These are phyloP conservation scores for Gracilaria vermiculophylla DNA, from an alignment of 23 red algal genomes.

Conservation along the genomic window DNA sequence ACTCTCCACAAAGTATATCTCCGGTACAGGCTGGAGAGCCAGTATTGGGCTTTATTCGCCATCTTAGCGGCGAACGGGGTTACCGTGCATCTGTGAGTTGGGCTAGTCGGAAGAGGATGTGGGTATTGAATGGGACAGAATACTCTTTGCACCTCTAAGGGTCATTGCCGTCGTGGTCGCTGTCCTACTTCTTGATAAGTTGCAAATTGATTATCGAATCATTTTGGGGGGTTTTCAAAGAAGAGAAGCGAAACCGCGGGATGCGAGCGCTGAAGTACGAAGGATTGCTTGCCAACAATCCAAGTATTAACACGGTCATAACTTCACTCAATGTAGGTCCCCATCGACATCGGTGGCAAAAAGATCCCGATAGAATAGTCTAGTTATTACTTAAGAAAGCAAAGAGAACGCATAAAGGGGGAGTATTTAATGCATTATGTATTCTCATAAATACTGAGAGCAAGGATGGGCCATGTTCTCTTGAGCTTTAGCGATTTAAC, in stretches of 20 bases:
- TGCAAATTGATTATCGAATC: neutral
- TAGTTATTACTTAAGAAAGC: neutral
- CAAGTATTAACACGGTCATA: neutral
- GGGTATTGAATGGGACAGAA: neutral
- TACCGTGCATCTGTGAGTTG: neutral
- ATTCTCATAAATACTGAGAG: neutral
- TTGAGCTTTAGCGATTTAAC: neutral
- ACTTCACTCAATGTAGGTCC: neutral
- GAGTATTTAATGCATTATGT: neutral
- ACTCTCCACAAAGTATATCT: constrained; percentile 1
- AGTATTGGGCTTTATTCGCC: neutral
- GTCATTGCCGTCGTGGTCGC: neutral
- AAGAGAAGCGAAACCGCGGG: neutral
- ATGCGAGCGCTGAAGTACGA: neutral
- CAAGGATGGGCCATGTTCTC: neutral
- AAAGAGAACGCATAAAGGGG: neutral
- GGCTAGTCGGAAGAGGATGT: neutral
- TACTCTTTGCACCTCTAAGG: neutral
- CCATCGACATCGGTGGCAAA: neutral
- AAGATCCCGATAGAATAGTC: neutral
- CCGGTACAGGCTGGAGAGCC: neutral
- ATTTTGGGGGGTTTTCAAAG: neutral
- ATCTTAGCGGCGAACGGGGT: neutral
- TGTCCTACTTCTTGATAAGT: neutral
- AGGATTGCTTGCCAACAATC: neutral